Conservation (phyloP, 2,329 filamentous ascomycete species). For the Colletotrichum neosansevieriae region DNA sequence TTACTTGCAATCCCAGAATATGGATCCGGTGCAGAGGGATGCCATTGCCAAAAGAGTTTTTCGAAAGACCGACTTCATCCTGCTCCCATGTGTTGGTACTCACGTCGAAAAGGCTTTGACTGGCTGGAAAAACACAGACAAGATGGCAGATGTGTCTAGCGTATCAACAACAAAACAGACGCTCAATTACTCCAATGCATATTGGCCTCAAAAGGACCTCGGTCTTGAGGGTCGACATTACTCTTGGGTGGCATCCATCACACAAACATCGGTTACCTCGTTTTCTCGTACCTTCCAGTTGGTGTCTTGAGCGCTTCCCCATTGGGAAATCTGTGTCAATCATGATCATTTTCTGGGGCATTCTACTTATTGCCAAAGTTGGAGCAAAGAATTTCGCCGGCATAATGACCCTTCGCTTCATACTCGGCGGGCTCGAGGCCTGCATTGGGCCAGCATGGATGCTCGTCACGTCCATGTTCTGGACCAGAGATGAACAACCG, state of each 20-base stretch:
- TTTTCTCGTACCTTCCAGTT: not conserved
- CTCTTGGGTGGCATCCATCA: constrained; percentile 5
- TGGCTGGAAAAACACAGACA: too few relatives aligned
- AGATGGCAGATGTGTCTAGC: not conserved
- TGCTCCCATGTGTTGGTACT: not conserved
- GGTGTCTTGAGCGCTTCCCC: not conserved
- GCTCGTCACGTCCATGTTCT: constrained; percentile 50
- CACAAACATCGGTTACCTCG: not conserved
- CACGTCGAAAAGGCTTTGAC: too few relatives aligned
- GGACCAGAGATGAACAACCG: constrained; percentile 49
- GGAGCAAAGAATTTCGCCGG: constrained; percentile 42
- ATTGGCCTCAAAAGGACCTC: not conserved
- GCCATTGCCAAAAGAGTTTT: not conserved
- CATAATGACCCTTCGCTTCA: constrained; percentile 48
- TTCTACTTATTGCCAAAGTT: not conserved
- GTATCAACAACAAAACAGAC: constrained; percentile 3
- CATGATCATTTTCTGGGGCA: not conserved
- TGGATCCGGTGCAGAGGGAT: not conserved
- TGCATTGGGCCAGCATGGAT: constrained; percentile 47
- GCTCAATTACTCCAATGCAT: not conserved
- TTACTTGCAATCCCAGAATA: not conserved
- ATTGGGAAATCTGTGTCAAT: not conserved
- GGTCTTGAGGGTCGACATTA: not conserved
- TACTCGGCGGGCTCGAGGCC: constrained; percentile 49
- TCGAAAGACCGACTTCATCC: not conserved